These are phyloP conservation scores for Fusarium concolor DNA, from an alignment of 2,329 filamentous ascomycete species.

Conservation along the genomic window DNA sequence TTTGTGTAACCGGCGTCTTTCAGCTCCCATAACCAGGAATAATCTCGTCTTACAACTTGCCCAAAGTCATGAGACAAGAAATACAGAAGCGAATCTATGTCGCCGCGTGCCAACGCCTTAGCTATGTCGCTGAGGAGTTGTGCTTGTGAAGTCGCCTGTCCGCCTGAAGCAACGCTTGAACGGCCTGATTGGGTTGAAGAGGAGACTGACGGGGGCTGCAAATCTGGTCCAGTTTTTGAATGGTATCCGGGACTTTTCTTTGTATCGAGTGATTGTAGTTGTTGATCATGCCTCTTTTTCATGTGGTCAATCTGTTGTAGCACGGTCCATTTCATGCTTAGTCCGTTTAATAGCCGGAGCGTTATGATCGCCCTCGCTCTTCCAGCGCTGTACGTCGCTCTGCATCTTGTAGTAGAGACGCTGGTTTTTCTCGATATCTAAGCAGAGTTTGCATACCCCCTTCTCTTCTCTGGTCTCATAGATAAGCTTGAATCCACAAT, in stretches of 20 bases:
- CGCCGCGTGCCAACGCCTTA: neutral
- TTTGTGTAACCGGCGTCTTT: neutral
- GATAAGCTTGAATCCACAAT: constrained; percentile 91
- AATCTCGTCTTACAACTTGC: neutral
- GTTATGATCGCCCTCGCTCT: constrained; percentile 76
- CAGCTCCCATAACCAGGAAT: neutral
- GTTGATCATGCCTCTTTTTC: constrained; percentile 52
- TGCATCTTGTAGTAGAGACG: no score
- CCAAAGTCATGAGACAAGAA: neutral
- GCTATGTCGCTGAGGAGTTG: neutral
- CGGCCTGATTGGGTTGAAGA: neutral
- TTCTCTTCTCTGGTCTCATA: constrained; percentile 74
- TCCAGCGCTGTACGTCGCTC: constrained; percentile 82
- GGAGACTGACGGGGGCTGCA: neutral
- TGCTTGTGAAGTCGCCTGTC: neutral
- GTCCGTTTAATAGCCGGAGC: constrained; percentile 81
- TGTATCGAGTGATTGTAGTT: constrained; percentile 49
- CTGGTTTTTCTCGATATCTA: constrained; percentile 91
- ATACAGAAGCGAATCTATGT: no score
- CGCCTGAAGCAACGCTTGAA: neutral
- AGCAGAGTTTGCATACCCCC: constrained; percentile 83
- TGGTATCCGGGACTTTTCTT: neutral
- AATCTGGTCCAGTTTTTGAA: neutral
- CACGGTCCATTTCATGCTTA: constrained; percentile 74
- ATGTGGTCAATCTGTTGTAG: constrained; percentile 67